Base-by-base conservation (phyloP, 352 stramenopile genomes). In the Bremia lactucae region DNA sequence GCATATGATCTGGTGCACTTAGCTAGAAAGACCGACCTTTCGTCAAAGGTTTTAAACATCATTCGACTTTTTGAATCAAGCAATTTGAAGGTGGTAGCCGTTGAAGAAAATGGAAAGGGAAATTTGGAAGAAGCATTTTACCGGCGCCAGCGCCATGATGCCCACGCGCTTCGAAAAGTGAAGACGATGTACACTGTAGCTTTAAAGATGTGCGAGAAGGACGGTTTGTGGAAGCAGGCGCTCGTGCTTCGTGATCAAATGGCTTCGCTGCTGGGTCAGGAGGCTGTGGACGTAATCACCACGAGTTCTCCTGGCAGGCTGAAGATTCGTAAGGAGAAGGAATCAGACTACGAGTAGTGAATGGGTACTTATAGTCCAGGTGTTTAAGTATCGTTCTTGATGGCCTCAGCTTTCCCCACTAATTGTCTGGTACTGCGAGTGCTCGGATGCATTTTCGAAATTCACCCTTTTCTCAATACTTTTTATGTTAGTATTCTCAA, bases 201-300 rank as follows among this genome's bases (percentile, higher is more conserved):
- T 35, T 59, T 82, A 28, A 69, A 65, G 46, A 37, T 55, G 11
- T 73, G 57, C 34, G 72, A 85, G 46, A 57, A 68, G 36, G 51
- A 53, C 26, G 69, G 72, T 15, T 39, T 71, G 26, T 82, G 69
- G 72, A 85, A 85, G 55, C 54, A 64, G 31, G 72, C 72, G 36
- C 55, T 85, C 11, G 34, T 52, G 25, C 54, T 85, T 43, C 68
- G 63, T 29, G 59, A 75, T 28, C 52, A 45, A 22, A 72, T 80
- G 38, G 60, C 54, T 4, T 56, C 46, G 7, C 65, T 85, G 6
- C 40, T 72, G 16, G 62, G 68, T 14, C 31, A 68, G 19, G 49
- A 70, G 16, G 48, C 42, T 10, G 18, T 62, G 49, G 36, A 67
- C 29, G 48, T 70, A 62, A 56, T 57, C 35, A 46, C 38, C 2